Evolutionary conservation across 768 basidiomycete genomes (phyloP), one percentile per base, ranked within the genome.

Genomic region (Pulveroboletus ravenelii): DNA sequence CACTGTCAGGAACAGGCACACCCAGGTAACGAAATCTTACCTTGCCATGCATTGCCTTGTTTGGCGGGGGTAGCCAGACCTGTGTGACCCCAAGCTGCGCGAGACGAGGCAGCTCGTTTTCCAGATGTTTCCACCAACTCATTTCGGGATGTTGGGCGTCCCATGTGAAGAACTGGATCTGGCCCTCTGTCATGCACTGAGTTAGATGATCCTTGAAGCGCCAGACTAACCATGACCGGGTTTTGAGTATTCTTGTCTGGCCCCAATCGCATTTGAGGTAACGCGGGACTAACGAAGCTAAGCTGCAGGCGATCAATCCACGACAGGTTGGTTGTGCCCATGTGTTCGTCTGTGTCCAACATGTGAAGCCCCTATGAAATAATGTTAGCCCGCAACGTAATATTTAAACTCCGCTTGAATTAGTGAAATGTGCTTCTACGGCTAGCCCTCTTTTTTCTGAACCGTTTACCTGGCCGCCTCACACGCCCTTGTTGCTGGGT

Each of bases 131-230:
- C 89, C 90, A 93, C 89, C 90, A 91, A 63, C 83, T 87, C 72
- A 80, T 65, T 15, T 70, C 65, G 13, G 74, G 72, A 57, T 79
- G 76, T 25, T 69, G 66, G 29, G 79, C 70, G 45, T 91, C 82
- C 90, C 90, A 92, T 13, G 88, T 89, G 60, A 90, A 92, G 68
- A 89, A 92, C 66, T 92, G 89, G 27, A 91, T 67, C 89, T 80
- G 47, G 35, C 40, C 6, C 17, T 14, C 43, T 41, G 10, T 51
- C 30, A 51, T 14, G 27, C 3, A 32, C 37, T 42, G 29, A 43
- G 31, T 43, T 13, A 10, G 29, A 47, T 34, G 5, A 36, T 1
- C 14, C 12, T 47, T 31, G 10, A 50, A 50, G 29, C 25, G 34
- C 12, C 12, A 32, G 29, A 60, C 76, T 54, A 62, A 87, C 87